Evolutionary conservation across 1,284 basidiomycete genomes (phyloP).

Genomic region (Anthracocystis setariae): DNA sequence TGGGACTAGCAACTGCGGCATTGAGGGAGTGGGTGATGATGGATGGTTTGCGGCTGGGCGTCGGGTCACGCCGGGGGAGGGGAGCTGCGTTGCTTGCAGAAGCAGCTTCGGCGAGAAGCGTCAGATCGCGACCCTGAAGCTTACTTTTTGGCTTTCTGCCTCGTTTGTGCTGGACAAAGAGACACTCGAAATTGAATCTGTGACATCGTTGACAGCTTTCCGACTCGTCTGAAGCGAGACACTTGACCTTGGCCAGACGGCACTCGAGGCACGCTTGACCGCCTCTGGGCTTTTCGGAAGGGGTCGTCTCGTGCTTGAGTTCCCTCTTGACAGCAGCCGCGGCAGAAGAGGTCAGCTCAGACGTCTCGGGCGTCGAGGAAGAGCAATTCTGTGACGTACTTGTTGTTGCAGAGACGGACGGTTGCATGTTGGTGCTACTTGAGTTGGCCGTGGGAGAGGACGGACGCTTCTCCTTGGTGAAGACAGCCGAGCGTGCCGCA

Average conservation of each 20-base stretch:
- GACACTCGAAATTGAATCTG: constrained; percentile 49
- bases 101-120: constrained; percentile 44
- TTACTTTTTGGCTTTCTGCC: constrained; percentile 51
- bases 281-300: constrained; percentile 44
- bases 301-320: constrained; percentile 9
- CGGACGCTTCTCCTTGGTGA: not conserved
- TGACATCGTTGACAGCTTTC: constrained; percentile 45
- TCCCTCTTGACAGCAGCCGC: constrained; percentile 15
- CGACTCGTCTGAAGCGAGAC: constrained; percentile 36
- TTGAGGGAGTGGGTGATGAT: constrained; percentile 4
- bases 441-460: constrained; percentile 3
- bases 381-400: too few relatives aligned
- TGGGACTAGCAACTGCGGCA: constrained; percentile 4
- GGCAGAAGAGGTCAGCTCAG: constrained; percentile 9
- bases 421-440: constrained; percentile 1
- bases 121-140: constrained; percentile 46
- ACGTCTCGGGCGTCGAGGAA: constrained; percentile 1
- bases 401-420: not conserved
- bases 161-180: constrained; percentile 49
- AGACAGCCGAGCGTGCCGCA: not conserved
- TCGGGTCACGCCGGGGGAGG: constrained; percentile 12
- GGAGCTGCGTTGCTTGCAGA: constrained; percentile 39
- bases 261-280: constrained; percentile 53
- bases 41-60: constrained; percentile 23
- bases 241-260: constrained; percentile 45